phyloP scores from a whole-genome alignment of 805 yeast species.

The Pichia deserticola region DNA sequence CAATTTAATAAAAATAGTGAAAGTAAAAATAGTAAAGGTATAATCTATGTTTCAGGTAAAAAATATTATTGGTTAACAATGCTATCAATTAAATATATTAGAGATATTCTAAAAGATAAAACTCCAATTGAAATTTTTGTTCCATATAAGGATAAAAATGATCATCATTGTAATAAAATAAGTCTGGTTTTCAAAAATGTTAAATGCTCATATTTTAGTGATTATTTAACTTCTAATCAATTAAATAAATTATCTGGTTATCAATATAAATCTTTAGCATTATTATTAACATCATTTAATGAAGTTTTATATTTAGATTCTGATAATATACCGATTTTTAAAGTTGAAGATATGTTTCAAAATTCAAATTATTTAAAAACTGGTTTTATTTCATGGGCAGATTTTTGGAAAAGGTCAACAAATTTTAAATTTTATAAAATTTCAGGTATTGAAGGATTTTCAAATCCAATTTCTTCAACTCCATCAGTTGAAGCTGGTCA shows the following conservation, averaged over 20 bases:
- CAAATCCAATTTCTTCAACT: slow-evolving; percentile 32
- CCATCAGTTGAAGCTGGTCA: slow-evolving; percentile 70
- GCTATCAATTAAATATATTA: slow-evolving; percentile 25
- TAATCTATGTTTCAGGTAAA: slow-evolving; percentile 27
- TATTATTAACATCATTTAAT: slow-evolving; percentile 36
- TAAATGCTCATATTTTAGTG: slow-evolving; percentile 37
- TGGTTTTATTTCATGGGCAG: slow-evolving; percentile 66
- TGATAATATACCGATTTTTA: slow-evolving; percentile 34
- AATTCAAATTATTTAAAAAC: slow-evolving; percentile 38
- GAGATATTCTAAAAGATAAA: slow-evolving; percentile 20
- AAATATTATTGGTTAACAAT: slow-evolving; percentile 26
- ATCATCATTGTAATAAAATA: slow-evolving; percentile 36
- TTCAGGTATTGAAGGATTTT: slow-evolving; percentile 34
- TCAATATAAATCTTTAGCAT: slow-evolving; percentile 22
- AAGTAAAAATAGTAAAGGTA: slow-evolving; percentile 15
- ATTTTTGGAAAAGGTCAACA: slow-evolving; percentile 60
- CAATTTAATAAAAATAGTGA: slow-evolving; percentile 6
- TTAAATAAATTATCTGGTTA: slow-evolving; percentile 18
- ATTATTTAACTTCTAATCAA: slow-evolving; percentile 22
- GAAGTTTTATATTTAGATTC: slow-evolving; percentile 36
- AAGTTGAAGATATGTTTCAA: slow-evolving; percentile 25
- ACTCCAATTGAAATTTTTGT: slow-evolving; percentile 44
- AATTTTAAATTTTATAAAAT: slow-evolving; percentile 47
- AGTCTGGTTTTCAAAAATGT: slow-evolving; percentile 31
- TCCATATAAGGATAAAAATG: slow-evolving; percentile 36